Evolutionary conservation across 306 rosid genomes (phyloP).

Genomic region (Cicer bijugum): DNA sequence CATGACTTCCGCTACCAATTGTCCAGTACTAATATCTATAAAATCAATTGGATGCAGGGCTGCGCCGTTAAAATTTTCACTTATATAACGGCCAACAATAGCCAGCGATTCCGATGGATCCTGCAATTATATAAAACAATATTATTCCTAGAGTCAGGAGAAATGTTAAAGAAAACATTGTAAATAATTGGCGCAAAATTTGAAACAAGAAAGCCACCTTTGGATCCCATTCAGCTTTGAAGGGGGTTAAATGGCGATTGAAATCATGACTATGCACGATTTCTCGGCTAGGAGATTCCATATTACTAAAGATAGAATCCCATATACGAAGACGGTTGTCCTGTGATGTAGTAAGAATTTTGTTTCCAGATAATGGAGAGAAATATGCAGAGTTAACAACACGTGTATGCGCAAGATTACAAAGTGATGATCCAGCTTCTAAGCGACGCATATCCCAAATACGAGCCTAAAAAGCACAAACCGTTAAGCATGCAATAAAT

Average conservation of each 20-base stretch:
- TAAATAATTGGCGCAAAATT: not conserved
- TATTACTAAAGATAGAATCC: conserved; percentile 85
- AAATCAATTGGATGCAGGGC: conserved; percentile 98
- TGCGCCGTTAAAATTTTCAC: conserved; percentile 89
- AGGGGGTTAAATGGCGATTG: conserved; percentile 86
- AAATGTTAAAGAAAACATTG: not conserved
- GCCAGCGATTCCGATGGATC: conserved; percentile 89
- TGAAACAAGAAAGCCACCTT: conserved; percentile 57
- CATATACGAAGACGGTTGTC: conserved; percentile 91
- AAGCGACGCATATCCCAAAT: conserved; percentile 87
- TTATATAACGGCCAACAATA: conserved; percentile 89
- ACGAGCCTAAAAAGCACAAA: conserved; percentile 71
- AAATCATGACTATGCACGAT: conserved; percentile 96
- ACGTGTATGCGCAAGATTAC: conserved; percentile 68
- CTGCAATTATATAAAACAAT: conserved; percentile 51
- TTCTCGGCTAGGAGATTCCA: conserved; percentile 93
- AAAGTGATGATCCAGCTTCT: conserved; percentile 67
- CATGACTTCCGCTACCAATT: conserved; percentile 88
- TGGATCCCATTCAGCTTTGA: conserved; percentile 98
- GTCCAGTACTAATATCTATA: conserved; percentile 84
- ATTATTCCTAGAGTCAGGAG: not conserved
- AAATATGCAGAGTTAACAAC: conserved; percentile 95
- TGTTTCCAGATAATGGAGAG: conserved; percentile 78
- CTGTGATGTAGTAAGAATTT: conserved; percentile 86
- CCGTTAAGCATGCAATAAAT: not conserved